Conservation (phyloP, 169 alveolate genomes). For the Eimeria sp. region DNA sequence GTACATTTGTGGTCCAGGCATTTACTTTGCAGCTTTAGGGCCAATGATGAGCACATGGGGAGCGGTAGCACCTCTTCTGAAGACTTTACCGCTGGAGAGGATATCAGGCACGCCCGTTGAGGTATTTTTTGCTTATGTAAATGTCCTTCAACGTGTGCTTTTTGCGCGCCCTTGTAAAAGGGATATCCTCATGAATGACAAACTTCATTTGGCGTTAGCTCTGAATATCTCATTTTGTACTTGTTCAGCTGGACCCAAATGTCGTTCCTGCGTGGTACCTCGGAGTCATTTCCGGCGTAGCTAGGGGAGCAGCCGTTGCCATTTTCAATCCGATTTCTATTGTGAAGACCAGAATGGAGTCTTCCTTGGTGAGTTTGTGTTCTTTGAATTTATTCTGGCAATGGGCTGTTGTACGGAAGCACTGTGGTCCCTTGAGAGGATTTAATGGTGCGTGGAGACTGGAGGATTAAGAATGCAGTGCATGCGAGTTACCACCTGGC, state of each 20-base stretch:
- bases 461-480: background rate
- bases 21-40: constrained; percentile 69
- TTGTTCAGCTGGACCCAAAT: constrained; percentile 25
- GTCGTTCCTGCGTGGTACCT: constrained; percentile 82
- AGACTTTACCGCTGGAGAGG: constrained; percentile 21
- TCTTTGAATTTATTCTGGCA: background rate
- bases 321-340: constrained; percentile 82
- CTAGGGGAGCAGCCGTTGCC: constrained; percentile 81
- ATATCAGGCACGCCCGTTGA: constrained; percentile 26
- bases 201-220: background rate
- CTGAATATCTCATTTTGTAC: background rate
- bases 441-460: background rate
- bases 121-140: background rate
- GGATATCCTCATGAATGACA: background rate
- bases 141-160: background rate
- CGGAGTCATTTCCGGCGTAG: constrained; percentile 70
- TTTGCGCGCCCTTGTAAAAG: background rate
- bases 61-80: constrained; percentile 40
- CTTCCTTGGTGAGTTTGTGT: constrained; percentile 76
- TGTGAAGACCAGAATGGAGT: constrained; percentile 82
- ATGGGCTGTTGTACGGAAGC: background rate
- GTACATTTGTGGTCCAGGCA: background rate
- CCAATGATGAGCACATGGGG: constrained; percentile 73
- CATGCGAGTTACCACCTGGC: background rate
- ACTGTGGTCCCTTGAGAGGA: background rate